phyloP scores from a whole-genome alignment of 2,329 filamentous ascomycete genomes.

The Alternaria solani region DNA sequence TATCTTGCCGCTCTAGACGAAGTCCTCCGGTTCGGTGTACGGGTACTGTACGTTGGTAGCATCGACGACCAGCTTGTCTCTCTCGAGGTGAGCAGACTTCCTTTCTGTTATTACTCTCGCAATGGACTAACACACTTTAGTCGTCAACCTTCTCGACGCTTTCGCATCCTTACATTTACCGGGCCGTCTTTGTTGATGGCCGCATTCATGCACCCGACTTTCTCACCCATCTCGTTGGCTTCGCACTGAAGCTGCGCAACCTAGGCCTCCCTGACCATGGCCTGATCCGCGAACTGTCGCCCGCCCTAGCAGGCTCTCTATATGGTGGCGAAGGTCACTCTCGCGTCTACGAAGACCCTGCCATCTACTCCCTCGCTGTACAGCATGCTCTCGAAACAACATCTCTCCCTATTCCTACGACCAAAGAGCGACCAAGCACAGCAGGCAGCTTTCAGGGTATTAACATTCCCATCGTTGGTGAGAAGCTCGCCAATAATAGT shows the following conservation, averaged over 20 bases:
- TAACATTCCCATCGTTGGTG: slow-evolving; percentile 41
- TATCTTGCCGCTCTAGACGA: slow-evolving; percentile 79
- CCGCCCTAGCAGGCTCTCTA: slow-evolving; percentile 86
- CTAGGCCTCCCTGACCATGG: slow-evolving; percentile 93
- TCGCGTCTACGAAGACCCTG: slow-evolving; percentile 86
- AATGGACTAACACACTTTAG: slow-evolving; percentile 56
- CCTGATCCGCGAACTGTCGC: slow-evolving; percentile 86
- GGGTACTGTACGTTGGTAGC: slow-evolving; percentile 88
- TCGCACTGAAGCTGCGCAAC: slow-evolving; percentile 92
- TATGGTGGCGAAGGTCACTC: slow-evolving; percentile 95
- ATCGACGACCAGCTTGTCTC: slow-evolving; percentile 97
- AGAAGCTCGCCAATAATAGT: slow-evolving; percentile 25
- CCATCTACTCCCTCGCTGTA: slow-evolving; percentile 74
- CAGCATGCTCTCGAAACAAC: slow-evolving; percentile 59
- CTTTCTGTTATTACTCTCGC: background rate
- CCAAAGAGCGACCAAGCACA: slow-evolving; percentile 29
- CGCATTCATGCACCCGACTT: slow-evolving; percentile 93
- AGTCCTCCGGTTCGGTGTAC: slow-evolving; percentile 78
- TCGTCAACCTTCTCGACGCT: slow-evolving; percentile 88
- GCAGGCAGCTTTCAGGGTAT: slow-evolving; percentile 41
- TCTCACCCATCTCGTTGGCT: slow-evolving; percentile 89
- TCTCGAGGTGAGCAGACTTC: slow-evolving; percentile 70
- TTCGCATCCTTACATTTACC: slow-evolving; percentile 90
- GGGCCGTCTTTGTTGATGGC: slow-evolving; percentile 95
- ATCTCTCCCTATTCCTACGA: slow-evolving; percentile 39